Base-by-base conservation (phyloP, 2,329 filamentous ascomycete species). In the Alternaria triticina region DNA sequence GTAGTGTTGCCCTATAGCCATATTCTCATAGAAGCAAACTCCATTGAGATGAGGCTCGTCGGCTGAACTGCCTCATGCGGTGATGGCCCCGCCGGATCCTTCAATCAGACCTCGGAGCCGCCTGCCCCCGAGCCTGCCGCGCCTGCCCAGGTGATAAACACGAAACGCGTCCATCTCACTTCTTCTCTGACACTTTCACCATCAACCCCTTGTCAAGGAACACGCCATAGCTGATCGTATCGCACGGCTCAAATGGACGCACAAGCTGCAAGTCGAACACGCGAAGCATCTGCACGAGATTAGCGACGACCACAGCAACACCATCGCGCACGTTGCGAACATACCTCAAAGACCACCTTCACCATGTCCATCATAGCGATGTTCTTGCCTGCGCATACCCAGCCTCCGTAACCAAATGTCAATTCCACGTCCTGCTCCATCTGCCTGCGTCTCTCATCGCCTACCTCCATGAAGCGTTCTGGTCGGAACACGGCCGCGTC, bases 341-440 rank as follows among this genome's bases (percentile, higher is more conserved):
- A 4, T 50, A 50, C 46, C 56, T 58, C 56, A 7, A 58, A 58
- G 8, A 51, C 27, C 3, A 58, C 30, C 25, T 58, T 58, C 13
- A 27, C 23, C 11, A 58, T 28, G 11, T 58, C 46, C 46, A 44
- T 58, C 30, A 58, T 28, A 10, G 56, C 56, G 25, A 58, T 50
- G n/a, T 20, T 50, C 45, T 58, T 58, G 12, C 56, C 56, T 1
- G 56, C 46, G 25, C 56, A 58, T 15, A 58, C 46, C 56, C 56
- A 58, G 7, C 46, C 17, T n/a, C 56, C 56, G 8, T 43, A 44
- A 6, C 56, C 56, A 51, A 58, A 58, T 5, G 23, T 13, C 22
- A 58, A 22, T 1, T 58, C 56, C 1, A 51, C 56, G 9, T 51
- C 22, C 11, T 15, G n/a, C 23, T 51, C 46, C 46, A 58, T 58